Evolutionary conservation across 2,329 filamentous ascomycete species (phyloP), one percentile per base, ranked within the genome.

Genomic region (Fusarium sp.): DNA sequence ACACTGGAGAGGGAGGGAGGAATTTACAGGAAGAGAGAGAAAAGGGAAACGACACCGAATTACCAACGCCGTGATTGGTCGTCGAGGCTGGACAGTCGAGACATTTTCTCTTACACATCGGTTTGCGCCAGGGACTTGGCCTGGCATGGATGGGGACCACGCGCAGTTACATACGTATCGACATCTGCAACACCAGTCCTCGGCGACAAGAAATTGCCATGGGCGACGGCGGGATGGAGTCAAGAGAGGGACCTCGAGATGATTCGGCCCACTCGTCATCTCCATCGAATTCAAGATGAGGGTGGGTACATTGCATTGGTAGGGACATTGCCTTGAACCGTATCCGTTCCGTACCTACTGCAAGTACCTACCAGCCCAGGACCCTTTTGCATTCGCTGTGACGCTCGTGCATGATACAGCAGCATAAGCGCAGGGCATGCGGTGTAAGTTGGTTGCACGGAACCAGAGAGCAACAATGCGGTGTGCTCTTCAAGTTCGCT

Each of bases 211-310:
- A 61, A 58, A 78, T 77, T 78, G 77, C 66, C 74, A 78, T 78
- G 71, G 74, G 76, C 66, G 74, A 78, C 71, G 68, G 68, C 59
- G 35, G 67, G 70, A 69, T 66, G 71, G 76, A 69, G 68, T 65
- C 63, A 31, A 52, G 36, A 36, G 59, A 54, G 52, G 69, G 69
- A 65, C 58, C 67, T 68, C 59, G 63, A 77, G 64, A 76, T 78
- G 69, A 77, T 77, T 64, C 16, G 76, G 68, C 74, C 76, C 76
- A 78, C 76, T 71, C 65, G 62, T 74, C 72, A 74, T 78, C 36
- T 77, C 72, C 72, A 74, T 70, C 36, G 25, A 61, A 65, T 69
- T 64, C 61, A 50, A 75, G 68, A 73, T 68, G 71, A 71, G 27
- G 60, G 64, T 68, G 69, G 66, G 57, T 68, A 69, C 66, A 57